Percentiles rank a stretch among this genome's conserved stretches.
Conservation (phyloP, 2,329 filamentous ascomycete genomes). For the Xylaria sp. region DNA sequence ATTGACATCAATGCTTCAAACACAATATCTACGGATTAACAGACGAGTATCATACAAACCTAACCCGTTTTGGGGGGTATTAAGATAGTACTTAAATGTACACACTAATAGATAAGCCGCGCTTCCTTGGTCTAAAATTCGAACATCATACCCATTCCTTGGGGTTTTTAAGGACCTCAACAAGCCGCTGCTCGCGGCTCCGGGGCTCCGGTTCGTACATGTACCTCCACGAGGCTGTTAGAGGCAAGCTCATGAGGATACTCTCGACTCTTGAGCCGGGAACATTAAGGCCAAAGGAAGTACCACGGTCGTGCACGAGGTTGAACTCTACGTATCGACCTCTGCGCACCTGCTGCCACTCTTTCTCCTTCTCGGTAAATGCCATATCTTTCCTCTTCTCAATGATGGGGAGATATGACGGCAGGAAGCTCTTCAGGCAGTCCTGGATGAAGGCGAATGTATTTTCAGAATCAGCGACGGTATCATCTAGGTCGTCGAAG, state of each 20-base stretch:
- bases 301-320: conserved; percentile 94
- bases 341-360: conserved; percentile 94
- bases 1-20: neutral
- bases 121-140: conserved; percentile 1
- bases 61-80: neutral
- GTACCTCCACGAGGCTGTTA: conserved; percentile 95
- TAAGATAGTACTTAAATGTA: neutral
- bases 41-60: conserved; percentile 19
- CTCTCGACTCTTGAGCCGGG: conserved; percentile 93
- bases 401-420: conserved; percentile 90
- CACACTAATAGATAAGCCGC: conserved; percentile 14
- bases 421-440: conserved; percentile 86
- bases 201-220: conserved; percentile 87
- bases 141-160: conserved; percentile 71
- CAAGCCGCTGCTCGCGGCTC: conserved; percentile 80
- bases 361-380: conserved; percentile 85
- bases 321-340: conserved; percentile 99
- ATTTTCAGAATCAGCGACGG: conserved; percentile 86
- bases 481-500: conserved; percentile 95
- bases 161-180: conserved; percentile 75
- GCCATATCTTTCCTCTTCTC: conserved; percentile 91
- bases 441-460: conserved; percentile 91
- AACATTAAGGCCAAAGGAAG: conserved; percentile 92
- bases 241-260: conserved; percentile 95
- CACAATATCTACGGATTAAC: conserved; percentile 13